These are phyloP conservation scores for Naganishia onofrii DNA, from an alignment of 768 basidiomycete species.

Conservation along the genomic window DNA sequence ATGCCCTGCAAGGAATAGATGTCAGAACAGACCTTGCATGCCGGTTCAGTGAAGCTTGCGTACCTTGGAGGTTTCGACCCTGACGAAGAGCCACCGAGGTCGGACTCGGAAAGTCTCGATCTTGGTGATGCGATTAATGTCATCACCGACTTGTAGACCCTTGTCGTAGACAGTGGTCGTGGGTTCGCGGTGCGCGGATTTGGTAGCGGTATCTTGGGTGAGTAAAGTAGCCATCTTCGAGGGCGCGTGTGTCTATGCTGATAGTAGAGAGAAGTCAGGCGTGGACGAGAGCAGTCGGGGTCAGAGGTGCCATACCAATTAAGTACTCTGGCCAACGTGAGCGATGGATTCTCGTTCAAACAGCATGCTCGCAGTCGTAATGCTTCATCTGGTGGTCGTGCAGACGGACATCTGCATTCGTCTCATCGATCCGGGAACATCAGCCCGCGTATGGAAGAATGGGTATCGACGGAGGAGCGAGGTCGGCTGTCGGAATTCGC, in stretches of 20 bases:
- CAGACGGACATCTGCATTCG: no score
- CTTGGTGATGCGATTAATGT: constrained; percentile 40
- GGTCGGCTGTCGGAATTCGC: no score
- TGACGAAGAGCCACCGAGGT: constrained; percentile 68
- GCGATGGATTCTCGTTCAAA: no score
- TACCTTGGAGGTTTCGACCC: constrained; percentile 60
- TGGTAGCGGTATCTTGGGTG: constrained; percentile 24
- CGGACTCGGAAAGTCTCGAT: constrained; percentile 61
- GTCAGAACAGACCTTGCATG: not conserved
- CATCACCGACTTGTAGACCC: constrained; percentile 31
- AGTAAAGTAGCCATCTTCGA: constrained; percentile 29
- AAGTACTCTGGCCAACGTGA: not conserved
- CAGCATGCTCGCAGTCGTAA: no score
- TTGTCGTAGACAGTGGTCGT: constrained; percentile 35
- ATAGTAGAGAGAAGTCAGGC: not conserved
- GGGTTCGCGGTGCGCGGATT: constrained; percentile 23
- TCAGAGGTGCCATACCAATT: not conserved
- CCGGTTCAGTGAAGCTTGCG: not conserved
- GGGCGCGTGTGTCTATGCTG: not conserved
- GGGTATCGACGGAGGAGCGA: no score
- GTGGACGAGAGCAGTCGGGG: no score
- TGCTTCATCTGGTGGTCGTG: no score
- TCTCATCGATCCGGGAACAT: no score
- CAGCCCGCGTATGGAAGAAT: no score
- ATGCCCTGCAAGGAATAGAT: constrained; percentile 51